These are phyloP conservation scores for Salix caprea DNA, from an alignment of 345 rosid species.

Conservation along the genomic window DNA sequence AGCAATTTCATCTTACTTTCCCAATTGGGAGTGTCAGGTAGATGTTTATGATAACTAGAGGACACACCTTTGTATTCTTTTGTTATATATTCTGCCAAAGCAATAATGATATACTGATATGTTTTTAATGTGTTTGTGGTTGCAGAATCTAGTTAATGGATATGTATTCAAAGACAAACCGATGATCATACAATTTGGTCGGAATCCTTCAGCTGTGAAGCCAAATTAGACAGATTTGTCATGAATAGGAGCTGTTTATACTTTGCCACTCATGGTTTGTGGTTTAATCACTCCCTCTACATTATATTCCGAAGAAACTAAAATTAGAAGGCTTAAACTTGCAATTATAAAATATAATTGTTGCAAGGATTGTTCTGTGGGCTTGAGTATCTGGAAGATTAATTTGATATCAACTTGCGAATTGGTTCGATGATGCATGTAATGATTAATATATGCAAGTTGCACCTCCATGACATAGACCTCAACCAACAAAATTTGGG, in stretches of 20 bases:
- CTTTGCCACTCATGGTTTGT: conserved; percentile 7
- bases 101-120: not conserved
- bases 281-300: not conserved
- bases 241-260: conserved; percentile 1
- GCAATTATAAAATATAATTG: too few relatives aligned
- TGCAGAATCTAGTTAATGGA: conserved; percentile 84
- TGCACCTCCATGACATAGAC: not conserved
- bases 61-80: not conserved
- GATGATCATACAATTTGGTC: conserved; percentile 85
- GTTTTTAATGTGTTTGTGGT: not conserved
- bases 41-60: not conserved
- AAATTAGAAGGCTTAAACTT: not conserved
- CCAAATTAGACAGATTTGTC: conserved; percentile 24
- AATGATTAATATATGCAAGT: not conserved
- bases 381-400: not conserved
- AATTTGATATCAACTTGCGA: not conserved
- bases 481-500: not conserved
- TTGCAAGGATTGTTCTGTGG: not conserved
- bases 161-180: conserved; percentile 82
- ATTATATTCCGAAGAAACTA: not conserved
- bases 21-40: not conserved
- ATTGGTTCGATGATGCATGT: not conserved
- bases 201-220: conserved; percentile 58
- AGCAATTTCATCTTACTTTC: not conserved
- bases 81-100: not conserved